Conservation (phyloP, 163 green algal genomes). For the Volvox carteri region DNA sequence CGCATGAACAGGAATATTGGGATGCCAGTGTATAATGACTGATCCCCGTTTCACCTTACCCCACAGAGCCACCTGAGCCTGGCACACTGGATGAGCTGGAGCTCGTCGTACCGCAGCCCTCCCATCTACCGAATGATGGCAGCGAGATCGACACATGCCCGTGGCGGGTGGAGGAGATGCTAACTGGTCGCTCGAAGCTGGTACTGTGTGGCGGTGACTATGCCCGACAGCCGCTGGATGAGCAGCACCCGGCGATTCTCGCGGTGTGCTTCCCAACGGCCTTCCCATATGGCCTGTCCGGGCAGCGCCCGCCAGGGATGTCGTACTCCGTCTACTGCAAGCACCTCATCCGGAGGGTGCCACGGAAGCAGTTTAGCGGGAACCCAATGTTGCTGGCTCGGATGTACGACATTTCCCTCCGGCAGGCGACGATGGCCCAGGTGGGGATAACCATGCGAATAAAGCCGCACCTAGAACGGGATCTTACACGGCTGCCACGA, state of each 20-base stretch:
- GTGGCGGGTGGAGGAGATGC: not conserved
- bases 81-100: constrained; percentile 15
- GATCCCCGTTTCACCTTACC: not conserved
- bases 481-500: not conserved
- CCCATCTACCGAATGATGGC: not conserved
- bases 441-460: not conserved
- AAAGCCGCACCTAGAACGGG: not conserved
- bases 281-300: not conserved
- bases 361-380: not conserved
- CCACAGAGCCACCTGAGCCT: not conserved
- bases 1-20: not conserved
- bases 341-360: not conserved
- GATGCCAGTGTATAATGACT: not conserved
- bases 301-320: constrained; percentile 4
- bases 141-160: not conserved
- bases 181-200: not conserved
- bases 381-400: not conserved
- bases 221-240: not conserved
- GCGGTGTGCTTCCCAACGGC: not conserved
- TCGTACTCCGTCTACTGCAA: not conserved
- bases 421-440: not conserved
- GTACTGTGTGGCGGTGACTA: not conserved
- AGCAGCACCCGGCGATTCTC: not conserved
- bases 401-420: constrained; percentile 4
- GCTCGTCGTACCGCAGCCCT: not conserved